These are phyloP conservation scores for Fabrea salina DNA, from an alignment of 169 alveolate genomes.

Conservation along the genomic window DNA sequence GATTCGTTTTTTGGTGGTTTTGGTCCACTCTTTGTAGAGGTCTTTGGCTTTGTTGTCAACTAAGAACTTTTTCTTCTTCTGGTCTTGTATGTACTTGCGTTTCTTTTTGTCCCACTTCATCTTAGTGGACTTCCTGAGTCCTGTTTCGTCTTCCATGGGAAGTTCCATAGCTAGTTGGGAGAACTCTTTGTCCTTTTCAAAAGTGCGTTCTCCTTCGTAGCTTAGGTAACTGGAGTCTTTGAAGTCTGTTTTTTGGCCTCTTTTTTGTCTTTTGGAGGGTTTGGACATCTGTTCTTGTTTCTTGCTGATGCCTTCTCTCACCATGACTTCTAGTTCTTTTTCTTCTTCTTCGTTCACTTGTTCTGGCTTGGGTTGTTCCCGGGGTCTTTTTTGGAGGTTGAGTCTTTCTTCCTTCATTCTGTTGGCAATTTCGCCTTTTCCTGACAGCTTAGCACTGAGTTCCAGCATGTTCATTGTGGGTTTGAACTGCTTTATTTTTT, in stretches of 20 bases:
- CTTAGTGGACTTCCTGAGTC: slow-evolving; percentile 43
- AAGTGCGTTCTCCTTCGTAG: background rate
- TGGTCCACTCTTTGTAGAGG: slow-evolving; percentile 8
- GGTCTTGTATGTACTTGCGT: slow-evolving; percentile 62
- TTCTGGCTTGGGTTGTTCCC: background rate
- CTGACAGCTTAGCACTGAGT: slow-evolving; percentile 25
- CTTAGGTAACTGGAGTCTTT: background rate
- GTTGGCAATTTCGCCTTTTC: slow-evolving; percentile 1
- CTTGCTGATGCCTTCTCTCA: slow-evolving; percentile 3
- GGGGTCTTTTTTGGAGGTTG: background rate
- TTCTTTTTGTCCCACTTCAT: slow-evolving; percentile 76
- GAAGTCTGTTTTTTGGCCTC: slow-evolving; percentile 9
- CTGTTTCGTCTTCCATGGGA: slow-evolving; percentile 36
- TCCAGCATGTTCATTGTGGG: slow-evolving; percentile 57
- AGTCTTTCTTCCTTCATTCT: slow-evolving; percentile 6
- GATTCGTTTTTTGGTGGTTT: slow-evolving; percentile 5
- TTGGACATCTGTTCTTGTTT: background rate
- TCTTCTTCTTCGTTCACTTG: slow-evolving; percentile 12
- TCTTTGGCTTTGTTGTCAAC: background rate
- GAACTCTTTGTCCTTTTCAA: slow-evolving; percentile 21
- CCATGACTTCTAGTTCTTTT: slow-evolving; percentile 1
- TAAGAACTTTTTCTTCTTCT: slow-evolving; percentile 24
- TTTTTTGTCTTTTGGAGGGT: background rate
- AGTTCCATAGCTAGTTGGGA: slow-evolving; percentile 15
- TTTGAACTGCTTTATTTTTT: slow-evolving; percentile 49